Evolutionary conservation across 1,284 basidiomycete genomes (phyloP).

Genomic region (Ganoderma meredithae): DNA sequence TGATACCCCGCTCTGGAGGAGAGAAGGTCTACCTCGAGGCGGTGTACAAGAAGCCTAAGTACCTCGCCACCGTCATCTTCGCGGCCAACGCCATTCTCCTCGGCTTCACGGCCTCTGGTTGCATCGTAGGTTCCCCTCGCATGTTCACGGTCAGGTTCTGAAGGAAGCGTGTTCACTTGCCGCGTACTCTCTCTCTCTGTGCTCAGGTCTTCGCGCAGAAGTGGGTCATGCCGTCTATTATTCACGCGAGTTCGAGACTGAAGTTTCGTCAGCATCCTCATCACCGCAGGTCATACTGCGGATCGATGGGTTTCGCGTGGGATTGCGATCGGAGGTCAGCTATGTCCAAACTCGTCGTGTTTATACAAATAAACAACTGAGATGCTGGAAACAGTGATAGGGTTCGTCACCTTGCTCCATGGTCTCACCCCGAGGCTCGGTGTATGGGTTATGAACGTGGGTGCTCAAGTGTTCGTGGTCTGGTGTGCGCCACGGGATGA

Average conservation of each 20-base stretch:
- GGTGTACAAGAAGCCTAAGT: conserved; percentile 68
- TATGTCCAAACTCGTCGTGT: too few relatives aligned
- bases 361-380: neutral
- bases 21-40: conserved; percentile 83
- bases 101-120: conserved; percentile 65
- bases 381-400: conserved; percentile 31
- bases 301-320: conserved; percentile 60
- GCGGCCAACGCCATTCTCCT: conserved; percentile 66
- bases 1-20: conserved; percentile 60
- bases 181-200: neutral
- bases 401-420: conserved; percentile 35
- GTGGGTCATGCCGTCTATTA: conserved; percentile 12
- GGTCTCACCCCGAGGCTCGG: conserved; percentile 39
- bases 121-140: conserved; percentile 49
- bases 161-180: neutral
- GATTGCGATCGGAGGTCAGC: conserved; percentile 60
- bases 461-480: conserved; percentile 18
- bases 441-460: conserved; percentile 41
- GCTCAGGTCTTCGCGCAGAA: conserved; percentile 41
- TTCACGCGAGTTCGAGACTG: neutral
- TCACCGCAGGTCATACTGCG: conserved; percentile 50
- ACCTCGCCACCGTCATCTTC: conserved; percentile 66
- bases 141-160: neutral
- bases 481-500: neutral
- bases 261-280: conserved; percentile 50